These are phyloP conservation scores for Pachyrhizus erosus DNA, from an alignment of 306 rosid genomes.

Conservation along the genomic window DNA sequence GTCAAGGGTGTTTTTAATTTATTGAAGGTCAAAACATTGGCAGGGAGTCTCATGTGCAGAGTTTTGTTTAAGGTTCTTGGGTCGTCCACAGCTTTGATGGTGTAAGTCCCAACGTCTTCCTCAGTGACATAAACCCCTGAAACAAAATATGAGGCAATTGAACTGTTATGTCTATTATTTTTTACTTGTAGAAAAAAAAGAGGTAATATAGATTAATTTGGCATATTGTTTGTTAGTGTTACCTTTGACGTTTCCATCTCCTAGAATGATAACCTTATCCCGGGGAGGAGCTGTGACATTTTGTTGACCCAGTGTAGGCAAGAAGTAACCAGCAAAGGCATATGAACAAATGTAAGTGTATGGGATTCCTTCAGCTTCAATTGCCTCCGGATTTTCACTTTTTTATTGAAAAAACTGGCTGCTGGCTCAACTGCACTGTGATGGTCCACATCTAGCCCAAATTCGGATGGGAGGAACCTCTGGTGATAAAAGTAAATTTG, in stretches of 20 bases:
- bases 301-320: constrained; percentile 39
- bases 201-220: not conserved
- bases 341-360: constrained; percentile 19
- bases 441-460: constrained; percentile 49
- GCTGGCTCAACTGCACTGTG: constrained; percentile 44
- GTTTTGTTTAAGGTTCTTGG: constrained; percentile 58
- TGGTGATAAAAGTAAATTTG: not conserved
- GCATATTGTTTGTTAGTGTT: not conserved
- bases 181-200: too few species aligned
- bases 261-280: constrained; percentile 50
- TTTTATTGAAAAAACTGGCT: not conserved
- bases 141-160: not conserved
- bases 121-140: constrained; percentile 42
- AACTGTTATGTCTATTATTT: not conserved
- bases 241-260: constrained; percentile 59
- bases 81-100: constrained; percentile 52
- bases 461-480: constrained; percentile 57
- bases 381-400: constrained; percentile 35
- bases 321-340: constrained; percentile 40
- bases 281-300: constrained; percentile 50
- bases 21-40: constrained; percentile 45
- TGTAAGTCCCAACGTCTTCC: constrained; percentile 47
- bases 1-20: constrained; percentile 47
- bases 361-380: constrained; percentile 50
- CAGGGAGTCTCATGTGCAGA: constrained; percentile 38